Percentiles rank a stretch among this genome's conserved stretches.
Evolutionary conservation across 345 rosid genomes (phyloP).

Genomic region (Eucalyptus sp.): DNA sequence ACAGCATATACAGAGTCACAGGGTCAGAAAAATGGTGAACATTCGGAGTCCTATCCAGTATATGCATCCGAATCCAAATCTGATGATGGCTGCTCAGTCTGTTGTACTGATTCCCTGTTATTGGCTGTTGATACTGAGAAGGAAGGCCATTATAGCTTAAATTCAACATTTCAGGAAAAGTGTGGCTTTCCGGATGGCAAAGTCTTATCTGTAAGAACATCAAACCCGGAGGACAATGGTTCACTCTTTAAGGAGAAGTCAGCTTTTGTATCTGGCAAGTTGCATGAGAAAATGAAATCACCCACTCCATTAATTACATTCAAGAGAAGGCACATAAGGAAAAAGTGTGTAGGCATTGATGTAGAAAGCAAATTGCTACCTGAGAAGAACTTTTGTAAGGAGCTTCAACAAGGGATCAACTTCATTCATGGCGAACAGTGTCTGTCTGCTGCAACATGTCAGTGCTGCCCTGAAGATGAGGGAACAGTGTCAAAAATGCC

Average conservation of each 20-base stretch:
- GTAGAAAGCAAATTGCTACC: background rate
- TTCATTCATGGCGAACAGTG: background rate
- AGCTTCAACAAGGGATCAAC: background rate
- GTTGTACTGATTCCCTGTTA: background rate
- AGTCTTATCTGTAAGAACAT: background rate
- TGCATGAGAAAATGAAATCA: background rate
- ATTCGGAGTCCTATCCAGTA: background rate
- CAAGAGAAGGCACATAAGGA: conserved; percentile 22
- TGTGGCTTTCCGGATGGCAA: background rate
- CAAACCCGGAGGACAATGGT: background rate
- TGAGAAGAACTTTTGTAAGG: background rate
- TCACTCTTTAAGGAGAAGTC: background rate
- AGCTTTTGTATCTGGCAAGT: background rate
- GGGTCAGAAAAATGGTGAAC: background rate
- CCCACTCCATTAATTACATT: conserved; percentile 17
- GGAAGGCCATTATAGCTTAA: background rate
- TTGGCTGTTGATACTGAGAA: background rate
- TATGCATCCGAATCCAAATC: background rate
- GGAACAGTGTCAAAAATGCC: background rate
- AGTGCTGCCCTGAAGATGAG: background rate
- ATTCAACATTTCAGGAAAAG: background rate
- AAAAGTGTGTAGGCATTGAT: background rate
- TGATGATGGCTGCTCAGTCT: background rate
- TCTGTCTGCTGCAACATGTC: background rate
- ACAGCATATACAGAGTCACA: background rate